Base-by-base conservation (phyloP, 208 protist genomes). In the Acanthamoeba divionensis region DNA sequence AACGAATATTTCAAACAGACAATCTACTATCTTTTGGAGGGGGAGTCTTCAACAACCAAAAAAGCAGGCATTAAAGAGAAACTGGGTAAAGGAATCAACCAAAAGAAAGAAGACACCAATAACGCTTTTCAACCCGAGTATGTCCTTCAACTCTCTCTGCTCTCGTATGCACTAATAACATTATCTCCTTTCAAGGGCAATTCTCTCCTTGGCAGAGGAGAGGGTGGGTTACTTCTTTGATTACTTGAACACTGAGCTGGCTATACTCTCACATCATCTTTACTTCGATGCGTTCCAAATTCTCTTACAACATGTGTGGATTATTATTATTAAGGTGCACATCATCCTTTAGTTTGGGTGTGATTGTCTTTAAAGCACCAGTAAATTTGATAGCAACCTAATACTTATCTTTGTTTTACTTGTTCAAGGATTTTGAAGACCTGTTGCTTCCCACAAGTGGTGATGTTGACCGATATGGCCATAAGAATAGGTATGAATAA, bases 341-440 rank as follows among this genome's bases (percentile, higher is more conserved):
- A 63, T 26, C 6, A n/a, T 1, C 1, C 1, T 3, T 33, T 26
- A 63, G 18, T 31, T 47, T 38, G 29, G 3, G 63, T 71, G 63
- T 13, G 26, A 41, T 71, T 21, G 21, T 21, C 15, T 57, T 57
- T 21, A 15, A 21, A 57, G 21, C 21, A 21, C 21, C 52, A 57
- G 52, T 21, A 21, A 57, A 57, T 57, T 15, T 21, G 18, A 57
- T 57, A 57, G 15, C 52, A 57, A 21, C 21, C 52, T 57, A 57
- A 21, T 57, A 57, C 15, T 57, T 15, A 57, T 57, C 15, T 57
- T 57, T 21, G 2, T 29, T n/a, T n/a, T n/a, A n/a, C n/a, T n/a
- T n/a, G n/a, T n/a, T n/a, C n/a, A n/a, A 77, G 67, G 67, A 80
- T n/a, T 80, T 80, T 33, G 71, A 80, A 33, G 71, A 80, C 31